These are phyloP conservation scores for Apostasia ramifera DNA, from an alignment of 106 monocot genomes.

Conservation along the genomic window DNA sequence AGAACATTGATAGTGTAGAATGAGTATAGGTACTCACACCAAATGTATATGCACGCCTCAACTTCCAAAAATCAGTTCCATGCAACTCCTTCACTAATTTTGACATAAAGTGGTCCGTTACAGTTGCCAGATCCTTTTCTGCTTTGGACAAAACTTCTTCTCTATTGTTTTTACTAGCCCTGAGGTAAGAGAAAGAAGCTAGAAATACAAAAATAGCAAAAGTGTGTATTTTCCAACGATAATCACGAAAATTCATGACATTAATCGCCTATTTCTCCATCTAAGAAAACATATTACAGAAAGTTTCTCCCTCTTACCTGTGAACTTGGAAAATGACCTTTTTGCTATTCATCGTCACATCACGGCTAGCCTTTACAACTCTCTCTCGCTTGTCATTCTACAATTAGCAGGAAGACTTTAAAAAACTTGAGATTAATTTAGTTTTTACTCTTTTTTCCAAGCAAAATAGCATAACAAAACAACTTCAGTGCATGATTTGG, in stretches of 20 bases:
- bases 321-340: slow-evolving; percentile 98
- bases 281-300: neutral
- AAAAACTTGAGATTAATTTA: neutral
- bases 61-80: slow-evolving; percentile 96
- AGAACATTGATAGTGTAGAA: neutral
- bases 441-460: no score
- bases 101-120: slow-evolving; percentile 70
- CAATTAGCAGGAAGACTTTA: neutral
- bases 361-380: slow-evolving; percentile 93
- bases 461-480: no score
- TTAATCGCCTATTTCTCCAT: neutral
- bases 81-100: slow-evolving; percentile 83
- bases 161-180: slow-evolving; percentile 73
- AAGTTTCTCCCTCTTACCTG: slow-evolving; percentile 33
- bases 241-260: neutral
- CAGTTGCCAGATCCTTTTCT: slow-evolving; percentile 70
- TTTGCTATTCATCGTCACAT: slow-evolving; percentile 97
- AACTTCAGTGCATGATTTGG: no score
- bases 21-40: slow-evolving; percentile 35
- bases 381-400: slow-evolving; percentile 96
- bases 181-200: slow-evolving; percentile 19
- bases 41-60: slow-evolving; percentile 87
- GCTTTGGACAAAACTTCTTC: slow-evolving; percentile 85
- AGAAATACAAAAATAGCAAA: neutral
- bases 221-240: neutral